phyloP scores from a whole-genome alignment of 345 rosid species.

The Syzygium jambos region DNA sequence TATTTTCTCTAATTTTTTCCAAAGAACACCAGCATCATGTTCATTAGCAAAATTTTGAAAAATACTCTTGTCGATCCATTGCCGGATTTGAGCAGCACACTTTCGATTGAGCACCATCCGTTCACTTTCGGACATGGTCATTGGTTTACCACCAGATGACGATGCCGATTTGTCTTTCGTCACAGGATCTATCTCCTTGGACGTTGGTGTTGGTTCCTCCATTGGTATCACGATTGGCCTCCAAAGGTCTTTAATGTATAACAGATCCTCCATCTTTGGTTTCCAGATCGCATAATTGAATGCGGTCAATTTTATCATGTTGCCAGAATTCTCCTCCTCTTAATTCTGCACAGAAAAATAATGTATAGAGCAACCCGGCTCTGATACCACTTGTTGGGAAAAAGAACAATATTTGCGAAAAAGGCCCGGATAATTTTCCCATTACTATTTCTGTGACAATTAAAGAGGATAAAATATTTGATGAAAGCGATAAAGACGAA shows the following conservation, averaged over 20 bases:
- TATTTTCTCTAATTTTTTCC: neutral
- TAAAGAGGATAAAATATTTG: neutral
- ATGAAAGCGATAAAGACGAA: neutral
- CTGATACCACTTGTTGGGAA: neutral
- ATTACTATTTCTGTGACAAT: neutral
- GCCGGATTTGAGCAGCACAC: neutral
- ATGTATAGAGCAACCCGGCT: neutral
- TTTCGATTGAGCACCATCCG: no score
- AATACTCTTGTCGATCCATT: neutral
- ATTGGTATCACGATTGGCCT: neutral
- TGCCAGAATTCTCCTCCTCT: no score
- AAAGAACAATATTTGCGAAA: neutral
- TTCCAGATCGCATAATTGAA: neutral
- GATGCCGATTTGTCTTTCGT: neutral
- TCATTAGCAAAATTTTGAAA: neutral
- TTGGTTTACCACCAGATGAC: neutral
- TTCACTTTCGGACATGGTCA: neutral
- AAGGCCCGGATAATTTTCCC: neutral
- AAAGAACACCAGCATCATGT: neutral
- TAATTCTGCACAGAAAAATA: neutral
- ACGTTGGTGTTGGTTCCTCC: neutral
- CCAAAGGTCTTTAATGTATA: neutral
- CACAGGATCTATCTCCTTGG: accelerated
- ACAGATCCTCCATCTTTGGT: neutral
- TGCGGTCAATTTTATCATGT: neutral